Conservation (phyloP, 306 rosid genomes). For the Prinsepia uniflora region DNA sequence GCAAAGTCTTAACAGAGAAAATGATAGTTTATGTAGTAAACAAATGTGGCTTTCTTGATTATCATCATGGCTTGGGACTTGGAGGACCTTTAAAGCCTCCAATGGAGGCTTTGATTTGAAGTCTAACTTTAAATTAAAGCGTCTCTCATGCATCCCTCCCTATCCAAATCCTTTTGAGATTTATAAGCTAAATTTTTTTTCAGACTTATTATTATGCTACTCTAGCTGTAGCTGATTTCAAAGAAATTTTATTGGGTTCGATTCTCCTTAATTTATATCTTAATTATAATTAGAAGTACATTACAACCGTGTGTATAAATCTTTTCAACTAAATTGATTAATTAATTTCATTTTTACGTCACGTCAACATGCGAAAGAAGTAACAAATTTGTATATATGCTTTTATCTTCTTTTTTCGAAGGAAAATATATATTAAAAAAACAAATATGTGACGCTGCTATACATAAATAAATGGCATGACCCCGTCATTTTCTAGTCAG, state of each 20-base stretch:
- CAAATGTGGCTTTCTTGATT: conserved; percentile 28
- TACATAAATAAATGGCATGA: not conserved
- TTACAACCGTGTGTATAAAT: not conserved
- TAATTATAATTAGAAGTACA: too few species aligned
- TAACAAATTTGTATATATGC: too few species aligned
- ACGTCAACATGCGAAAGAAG: too few species aligned
- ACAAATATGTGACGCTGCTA: too few species aligned
- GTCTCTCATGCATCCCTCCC: not conserved
- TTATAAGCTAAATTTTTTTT: conserved; percentile 10
- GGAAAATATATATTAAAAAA: too few species aligned
- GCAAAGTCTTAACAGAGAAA: not conserved
- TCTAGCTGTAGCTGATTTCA: not conserved
- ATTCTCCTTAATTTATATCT: too few species aligned
- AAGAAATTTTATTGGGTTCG: not conserved
- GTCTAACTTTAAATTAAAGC: conserved; percentile 40
- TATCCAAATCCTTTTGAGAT: conserved; percentile 17
- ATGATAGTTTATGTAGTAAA: conserved; percentile 18
- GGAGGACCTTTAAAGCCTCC: conserved; percentile 32
- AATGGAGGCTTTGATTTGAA: conserved; percentile 49
- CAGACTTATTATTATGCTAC: not conserved
- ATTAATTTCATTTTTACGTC: too few species aligned
- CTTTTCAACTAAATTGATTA: too few species aligned
- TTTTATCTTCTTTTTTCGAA: too few species aligned
- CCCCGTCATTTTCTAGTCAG: conserved; percentile 1
- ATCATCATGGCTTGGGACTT: conserved; percentile 32